phyloP scores from a whole-genome alignment of 306 rosid species.

The Rosa lucieae region DNA sequence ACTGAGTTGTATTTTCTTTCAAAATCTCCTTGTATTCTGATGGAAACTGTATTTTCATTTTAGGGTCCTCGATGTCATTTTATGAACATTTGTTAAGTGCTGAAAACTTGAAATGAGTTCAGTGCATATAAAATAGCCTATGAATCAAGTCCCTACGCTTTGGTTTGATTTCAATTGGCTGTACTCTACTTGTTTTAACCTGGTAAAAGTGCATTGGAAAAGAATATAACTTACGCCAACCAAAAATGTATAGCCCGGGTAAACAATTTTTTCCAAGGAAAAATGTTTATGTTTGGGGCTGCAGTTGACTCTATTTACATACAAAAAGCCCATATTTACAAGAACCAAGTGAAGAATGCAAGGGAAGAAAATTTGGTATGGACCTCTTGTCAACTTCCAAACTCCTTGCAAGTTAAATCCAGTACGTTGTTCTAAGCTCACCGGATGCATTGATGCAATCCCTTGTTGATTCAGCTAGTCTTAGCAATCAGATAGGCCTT shows the following conservation, averaged over 20 bases:
- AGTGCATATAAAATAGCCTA: background rate
- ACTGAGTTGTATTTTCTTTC: background rate
- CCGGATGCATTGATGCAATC: background rate
- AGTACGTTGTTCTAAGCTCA: background rate
- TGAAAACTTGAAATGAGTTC: background rate
- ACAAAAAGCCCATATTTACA: slow-evolving; percentile 4
- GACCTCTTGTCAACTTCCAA: slow-evolving; percentile 10
- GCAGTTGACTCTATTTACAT: background rate
- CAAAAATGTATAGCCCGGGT: background rate
- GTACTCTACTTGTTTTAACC: background rate
- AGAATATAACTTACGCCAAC: background rate
- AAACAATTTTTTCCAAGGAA: background rate
- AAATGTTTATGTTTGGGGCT: background rate
- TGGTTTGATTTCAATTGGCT: background rate
- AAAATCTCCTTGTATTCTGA: background rate
- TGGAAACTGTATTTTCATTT: background rate
- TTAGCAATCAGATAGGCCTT: background rate
- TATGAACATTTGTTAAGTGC: background rate
- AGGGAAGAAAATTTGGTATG: background rate
- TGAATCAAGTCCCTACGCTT: background rate
- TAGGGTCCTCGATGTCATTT: background rate
- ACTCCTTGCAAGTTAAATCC: background rate
- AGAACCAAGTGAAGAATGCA: slow-evolving; percentile 17
- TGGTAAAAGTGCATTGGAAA: background rate
- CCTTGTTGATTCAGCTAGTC: slow-evolving; percentile 8